Evolutionary conservation across 805 yeast species (phyloP).

Genomic region (Kregervanrija pseudodelftensis): DNA sequence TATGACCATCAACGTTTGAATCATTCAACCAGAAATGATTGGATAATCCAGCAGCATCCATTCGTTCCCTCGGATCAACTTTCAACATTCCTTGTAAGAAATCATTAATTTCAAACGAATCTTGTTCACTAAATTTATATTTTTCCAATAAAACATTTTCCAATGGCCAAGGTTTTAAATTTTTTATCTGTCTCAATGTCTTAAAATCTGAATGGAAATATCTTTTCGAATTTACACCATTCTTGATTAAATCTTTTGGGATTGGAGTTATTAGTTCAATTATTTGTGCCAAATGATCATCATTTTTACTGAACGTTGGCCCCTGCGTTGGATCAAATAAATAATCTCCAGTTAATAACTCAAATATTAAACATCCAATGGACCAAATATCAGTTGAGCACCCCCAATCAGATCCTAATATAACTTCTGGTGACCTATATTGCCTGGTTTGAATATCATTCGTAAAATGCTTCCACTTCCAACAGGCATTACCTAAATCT

Average conservation of each 20-base stretch:
- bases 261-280: constrained; percentile 48
- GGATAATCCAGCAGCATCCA: constrained; percentile 94
- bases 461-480: constrained; percentile 73
- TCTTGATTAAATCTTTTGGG: constrained; percentile 52
- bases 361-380: constrained; percentile 86
- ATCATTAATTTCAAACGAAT: constrained; percentile 66
- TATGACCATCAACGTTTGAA: constrained; percentile 67
- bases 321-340: constrained; percentile 85
- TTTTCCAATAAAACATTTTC: constrained; percentile 77
- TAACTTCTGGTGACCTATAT: constrained; percentile 85
- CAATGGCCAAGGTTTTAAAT: constrained; percentile 85
- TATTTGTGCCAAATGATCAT: constrained; percentile 94
- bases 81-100: constrained; percentile 79
- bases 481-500: constrained; percentile 89
- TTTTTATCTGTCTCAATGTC: constrained; percentile 66
- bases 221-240: constrained; percentile 48
- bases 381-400: constrained; percentile 95
- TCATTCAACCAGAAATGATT: constrained; percentile 82
- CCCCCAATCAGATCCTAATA: constrained; percentile 84
- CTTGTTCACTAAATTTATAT: constrained; percentile 62
- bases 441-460: constrained; percentile 89
- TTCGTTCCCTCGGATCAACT: constrained; percentile 71
- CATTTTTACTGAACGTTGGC: constrained; percentile 74
- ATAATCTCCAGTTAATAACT: constrained; percentile 89
- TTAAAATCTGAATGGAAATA: constrained; percentile 28